A percentile compares a stretch with the other conserved stretches of the same genome.
Conservation (phyloP, 108 stramenopile species). For the Nitzschia palea region DNA sequence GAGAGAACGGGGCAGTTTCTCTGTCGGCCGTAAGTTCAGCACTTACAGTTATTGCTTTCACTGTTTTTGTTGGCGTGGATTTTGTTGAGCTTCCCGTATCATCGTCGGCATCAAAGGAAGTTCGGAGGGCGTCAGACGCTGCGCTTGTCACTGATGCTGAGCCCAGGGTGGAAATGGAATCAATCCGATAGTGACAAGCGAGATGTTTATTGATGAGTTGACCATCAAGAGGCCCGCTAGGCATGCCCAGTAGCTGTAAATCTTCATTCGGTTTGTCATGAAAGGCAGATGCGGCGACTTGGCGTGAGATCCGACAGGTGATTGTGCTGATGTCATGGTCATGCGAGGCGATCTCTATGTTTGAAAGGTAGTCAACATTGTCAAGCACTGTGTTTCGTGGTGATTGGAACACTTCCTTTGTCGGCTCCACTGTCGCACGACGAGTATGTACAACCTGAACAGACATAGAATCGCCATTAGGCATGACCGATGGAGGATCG, state of each 20-base stretch:
- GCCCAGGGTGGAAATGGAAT: conserved; percentile 5
- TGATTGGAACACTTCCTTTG: not conserved
- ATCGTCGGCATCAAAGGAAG: not conserved
- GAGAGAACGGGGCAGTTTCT: too few species aligned
- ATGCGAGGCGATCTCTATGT: not conserved
- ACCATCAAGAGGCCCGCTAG: too few species aligned
- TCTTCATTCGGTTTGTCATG: not conserved
- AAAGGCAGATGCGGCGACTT: conserved; percentile 2
- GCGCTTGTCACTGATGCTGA: not conserved
- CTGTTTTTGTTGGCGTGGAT: not conserved
- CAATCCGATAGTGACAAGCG: not conserved
- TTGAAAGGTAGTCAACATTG: conserved; percentile 2
- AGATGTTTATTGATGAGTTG: too few species aligned
- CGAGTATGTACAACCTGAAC: not conserved
- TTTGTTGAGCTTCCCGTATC: not conserved
- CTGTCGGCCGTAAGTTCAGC: not conserved
- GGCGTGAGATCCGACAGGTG: not conserved
- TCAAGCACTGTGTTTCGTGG: not conserved
- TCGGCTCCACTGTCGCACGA: not conserved
- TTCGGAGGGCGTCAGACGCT: not conserved
- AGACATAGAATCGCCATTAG: not conserved
- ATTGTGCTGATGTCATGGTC: conserved; percentile 5
- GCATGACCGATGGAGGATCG: not conserved
- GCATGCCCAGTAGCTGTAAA: too few species aligned
- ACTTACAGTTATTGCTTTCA: not conserved